Percentiles rank a stretch among this genome's conserved stretches.
Evolutionary conservation across 1,139 yeast genomes (phyloP).

Genomic region (Candida gigantensis): DNA sequence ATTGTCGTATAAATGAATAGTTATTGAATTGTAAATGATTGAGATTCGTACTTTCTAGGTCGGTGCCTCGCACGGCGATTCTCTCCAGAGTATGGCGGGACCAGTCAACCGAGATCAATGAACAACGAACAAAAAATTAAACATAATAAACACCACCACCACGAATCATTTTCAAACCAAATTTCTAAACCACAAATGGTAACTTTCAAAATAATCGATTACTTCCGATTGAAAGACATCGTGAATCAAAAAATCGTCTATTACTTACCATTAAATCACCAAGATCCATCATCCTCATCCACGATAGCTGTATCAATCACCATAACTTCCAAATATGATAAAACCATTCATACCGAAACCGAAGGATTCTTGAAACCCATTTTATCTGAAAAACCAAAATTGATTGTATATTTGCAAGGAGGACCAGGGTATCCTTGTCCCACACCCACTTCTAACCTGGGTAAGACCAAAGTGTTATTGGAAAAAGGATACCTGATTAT

Average conservation of each 20-base stretch:
- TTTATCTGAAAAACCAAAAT: constrained; percentile 31
- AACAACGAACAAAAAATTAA: too few species aligned
- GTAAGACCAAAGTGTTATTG: constrained; percentile 39
- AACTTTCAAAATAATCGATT: constrained; percentile 24
- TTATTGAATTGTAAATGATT: too few species aligned
- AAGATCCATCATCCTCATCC: constrained; percentile 11
- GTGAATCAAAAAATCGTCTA: constrained; percentile 29
- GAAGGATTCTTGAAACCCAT: constrained; percentile 9
- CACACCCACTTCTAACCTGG: constrained; percentile 36
- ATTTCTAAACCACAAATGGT: too few species aligned
- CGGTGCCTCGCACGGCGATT: too few species aligned
- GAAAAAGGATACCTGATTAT: constrained; percentile 49
- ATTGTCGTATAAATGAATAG: too few species aligned
- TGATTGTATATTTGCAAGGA: constrained; percentile 53
- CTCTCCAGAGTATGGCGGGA: too few species aligned
- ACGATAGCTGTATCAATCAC: constrained; percentile 35
- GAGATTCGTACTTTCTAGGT: too few species aligned
- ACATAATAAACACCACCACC: too few species aligned
- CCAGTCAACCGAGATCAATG: too few species aligned
- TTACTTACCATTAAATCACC: constrained; percentile 31
- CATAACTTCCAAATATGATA: constrained; percentile 31
- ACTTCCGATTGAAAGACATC: constrained; percentile 28
- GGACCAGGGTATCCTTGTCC: constrained; percentile 59
- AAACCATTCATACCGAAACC: background rate
- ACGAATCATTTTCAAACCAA: too few species aligned